Percentiles rank a stretch among this genome's conserved stretches.
Conservation (phyloP, 2,329 filamentous ascomycete species). For the Clarireedia monteithiana region DNA sequence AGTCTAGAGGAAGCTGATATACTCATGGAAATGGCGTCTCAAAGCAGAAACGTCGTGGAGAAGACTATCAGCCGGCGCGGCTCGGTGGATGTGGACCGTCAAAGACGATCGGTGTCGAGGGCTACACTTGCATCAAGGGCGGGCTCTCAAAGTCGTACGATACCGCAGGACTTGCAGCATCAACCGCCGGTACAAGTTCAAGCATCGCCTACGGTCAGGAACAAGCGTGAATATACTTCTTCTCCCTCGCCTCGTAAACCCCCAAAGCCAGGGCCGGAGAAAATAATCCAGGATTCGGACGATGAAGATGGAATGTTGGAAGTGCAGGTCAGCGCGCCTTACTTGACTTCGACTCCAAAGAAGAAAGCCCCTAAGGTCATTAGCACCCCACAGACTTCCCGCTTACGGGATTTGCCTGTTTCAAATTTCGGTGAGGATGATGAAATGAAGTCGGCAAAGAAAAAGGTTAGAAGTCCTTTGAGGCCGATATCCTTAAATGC, state of each 20-base stretch:
- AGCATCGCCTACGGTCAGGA: constrained; percentile 18
- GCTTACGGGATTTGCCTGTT: background rate
- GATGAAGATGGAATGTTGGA: constrained; percentile 23
- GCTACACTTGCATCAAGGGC: background rate
- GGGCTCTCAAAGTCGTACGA: background rate
- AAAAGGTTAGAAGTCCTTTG: constrained; percentile 22
- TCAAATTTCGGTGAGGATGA: background rate
- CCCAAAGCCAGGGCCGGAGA: constrained; percentile 8
- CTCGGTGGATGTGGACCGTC: background rate
- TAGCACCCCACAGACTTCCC: background rate
- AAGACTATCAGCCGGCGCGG: background rate
- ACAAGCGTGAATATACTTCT: background rate
- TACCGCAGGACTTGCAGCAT: background rate
- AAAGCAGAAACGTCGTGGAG: background rate
- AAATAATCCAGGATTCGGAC: constrained; percentile 27
- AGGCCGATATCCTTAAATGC: constrained; percentile 24
- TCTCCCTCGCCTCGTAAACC: constrained; percentile 13
- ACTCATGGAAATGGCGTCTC: background rate
- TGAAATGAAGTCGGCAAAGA: constrained; percentile 9
- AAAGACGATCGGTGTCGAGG: background rate
- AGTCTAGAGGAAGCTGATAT: background rate
- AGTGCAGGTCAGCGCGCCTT: constrained; percentile 12
- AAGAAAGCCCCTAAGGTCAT: constrained; percentile 15
- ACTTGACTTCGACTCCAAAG: constrained; percentile 11
- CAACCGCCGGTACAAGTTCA: constrained; percentile 18